Conservation (phyloP, 352 stramenopile genomes). For the Globisporangium cederbergense region DNA sequence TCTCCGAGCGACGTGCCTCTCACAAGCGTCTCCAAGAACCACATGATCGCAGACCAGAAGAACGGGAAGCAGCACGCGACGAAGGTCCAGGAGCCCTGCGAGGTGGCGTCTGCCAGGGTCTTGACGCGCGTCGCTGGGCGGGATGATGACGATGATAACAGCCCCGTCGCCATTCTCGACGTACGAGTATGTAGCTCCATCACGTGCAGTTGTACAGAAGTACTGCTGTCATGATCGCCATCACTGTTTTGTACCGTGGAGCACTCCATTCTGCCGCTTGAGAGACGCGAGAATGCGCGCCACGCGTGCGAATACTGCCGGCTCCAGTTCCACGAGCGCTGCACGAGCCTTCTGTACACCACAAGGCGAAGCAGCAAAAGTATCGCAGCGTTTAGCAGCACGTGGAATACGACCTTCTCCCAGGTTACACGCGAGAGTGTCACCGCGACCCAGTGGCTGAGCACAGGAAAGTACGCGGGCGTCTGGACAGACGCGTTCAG, state of each 20-base stretch:
- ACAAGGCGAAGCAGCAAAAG: slow-evolving; percentile 37
- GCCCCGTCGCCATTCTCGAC: background rate
- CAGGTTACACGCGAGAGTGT: slow-evolving; percentile 19
- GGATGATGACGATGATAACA: background rate
- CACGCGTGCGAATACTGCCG: slow-evolving; percentile 26
- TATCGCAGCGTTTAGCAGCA: slow-evolving; percentile 13
- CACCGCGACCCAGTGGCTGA: slow-evolving; percentile 26
- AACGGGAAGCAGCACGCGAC: slow-evolving; percentile 32
- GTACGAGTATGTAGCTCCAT: background rate
- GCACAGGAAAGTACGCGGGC: slow-evolving; percentile 38
- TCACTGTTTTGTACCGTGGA: slow-evolving; percentile 1
- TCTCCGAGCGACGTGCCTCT: slow-evolving; percentile 13
- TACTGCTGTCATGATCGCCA: background rate
- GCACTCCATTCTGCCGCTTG: slow-evolving; percentile 8
- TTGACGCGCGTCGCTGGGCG: slow-evolving; percentile 13
- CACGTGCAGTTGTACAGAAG: background rate
- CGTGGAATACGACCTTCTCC: slow-evolving; percentile 37
- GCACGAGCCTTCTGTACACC: slow-evolving; percentile 31
- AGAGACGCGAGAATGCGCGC: slow-evolving; percentile 28
- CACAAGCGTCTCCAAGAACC: slow-evolving; percentile 12
- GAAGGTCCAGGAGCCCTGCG: slow-evolving; percentile 60
- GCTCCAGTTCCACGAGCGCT: slow-evolving; percentile 50
- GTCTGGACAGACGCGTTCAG: slow-evolving; percentile 29
- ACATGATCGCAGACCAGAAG: slow-evolving; percentile 27
- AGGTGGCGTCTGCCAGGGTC: slow-evolving; percentile 22